These are phyloP conservation scores for Podila horticola DNA, from an alignment of 192 early-diverging fungal genomes.

Conservation along the genomic window DNA sequence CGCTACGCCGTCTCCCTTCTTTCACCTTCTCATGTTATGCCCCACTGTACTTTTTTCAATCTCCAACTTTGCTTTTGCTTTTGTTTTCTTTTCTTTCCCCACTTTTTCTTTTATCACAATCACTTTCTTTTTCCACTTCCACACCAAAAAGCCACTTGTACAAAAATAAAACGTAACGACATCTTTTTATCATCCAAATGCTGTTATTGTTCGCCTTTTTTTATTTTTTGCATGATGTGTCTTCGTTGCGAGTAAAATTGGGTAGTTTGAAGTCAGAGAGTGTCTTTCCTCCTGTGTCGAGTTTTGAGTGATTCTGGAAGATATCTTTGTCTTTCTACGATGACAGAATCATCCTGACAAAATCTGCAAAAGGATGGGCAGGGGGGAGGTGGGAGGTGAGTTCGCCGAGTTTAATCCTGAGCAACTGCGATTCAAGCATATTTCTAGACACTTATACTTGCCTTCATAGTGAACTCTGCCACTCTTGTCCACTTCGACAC, in stretches of 20 bases:
- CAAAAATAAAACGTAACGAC: neutral
- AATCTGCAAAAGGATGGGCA: slow-evolving; percentile 4
- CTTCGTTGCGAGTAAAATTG: too few species aligned
- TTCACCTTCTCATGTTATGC: neutral
- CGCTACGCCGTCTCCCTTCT: neutral
- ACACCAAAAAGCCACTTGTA: neutral
- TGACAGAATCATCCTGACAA: slow-evolving; percentile 40
- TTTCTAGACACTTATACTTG: slow-evolving; percentile 22
- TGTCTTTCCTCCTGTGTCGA: neutral
- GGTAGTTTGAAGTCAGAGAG: neutral
- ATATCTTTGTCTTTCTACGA: neutral
- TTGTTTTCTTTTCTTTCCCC: neutral
- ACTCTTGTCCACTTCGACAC: slow-evolving; percentile 77
- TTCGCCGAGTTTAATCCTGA: neutral
- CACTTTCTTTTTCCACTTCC: neutral
- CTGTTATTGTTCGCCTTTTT: too few species aligned
- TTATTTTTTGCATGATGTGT: too few species aligned
- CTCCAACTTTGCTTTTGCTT: neutral
- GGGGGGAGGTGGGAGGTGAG: neutral
- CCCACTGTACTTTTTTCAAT: neutral
- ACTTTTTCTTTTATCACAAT: neutral
- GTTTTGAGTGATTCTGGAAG: neutral
- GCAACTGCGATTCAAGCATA: neutral
- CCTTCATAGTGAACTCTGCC: slow-evolving; percentile 87
- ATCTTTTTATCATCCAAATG: too few species aligned